Evolutionary conservation across 495 filamentous ascomycete genomes (phyloP).

Genomic region (Echria macrotheca): DNA sequence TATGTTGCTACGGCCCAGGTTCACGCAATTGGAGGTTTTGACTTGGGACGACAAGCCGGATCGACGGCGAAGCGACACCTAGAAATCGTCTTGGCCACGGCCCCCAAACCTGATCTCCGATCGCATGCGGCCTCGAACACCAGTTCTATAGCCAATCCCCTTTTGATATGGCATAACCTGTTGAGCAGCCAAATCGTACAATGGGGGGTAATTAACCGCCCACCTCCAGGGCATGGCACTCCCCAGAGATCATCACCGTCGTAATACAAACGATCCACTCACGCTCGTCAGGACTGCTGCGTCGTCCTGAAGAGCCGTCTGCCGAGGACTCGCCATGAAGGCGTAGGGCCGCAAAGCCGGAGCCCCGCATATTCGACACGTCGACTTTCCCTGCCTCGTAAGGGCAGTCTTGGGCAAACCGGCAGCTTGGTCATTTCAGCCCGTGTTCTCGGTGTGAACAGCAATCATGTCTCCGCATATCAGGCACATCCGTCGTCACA

Average conservation of each 20-base stretch:
- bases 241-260: neutral
- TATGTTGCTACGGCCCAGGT: neutral
- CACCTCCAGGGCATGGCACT: slow-evolving; percentile 10
- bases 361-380: slow-evolving; percentile 11
- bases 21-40: too few relatives aligned
- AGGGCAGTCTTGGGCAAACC: neutral
- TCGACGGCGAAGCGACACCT: neutral
- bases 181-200: slow-evolving; percentile 9
- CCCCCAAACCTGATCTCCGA: slow-evolving; percentile 10
- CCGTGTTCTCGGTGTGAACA: slow-evolving; percentile 26
- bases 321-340: slow-evolving; percentile 5
- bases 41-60: neutral
- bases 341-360: neutral
- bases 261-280: too few relatives aligned
- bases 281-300: too few relatives aligned
- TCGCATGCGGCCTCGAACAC: neutral
- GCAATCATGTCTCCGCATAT: slow-evolving; percentile 15
- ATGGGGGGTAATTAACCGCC: slow-evolving; percentile 17
- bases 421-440: slow-evolving; percentile 15
- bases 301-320: slow-evolving; percentile 2
- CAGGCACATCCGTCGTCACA: slow-evolving; percentile 6
- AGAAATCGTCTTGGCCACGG: neutral
- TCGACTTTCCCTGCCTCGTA: slow-evolving; percentile 2
- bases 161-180: slow-evolving; percentile 8
- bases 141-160: slow-evolving; percentile 2